Evolutionary conservation across 2,329 filamentous ascomycete genomes (phyloP), one percentile per base, ranked within the genome.

Genomic region (Cadophora sp.): DNA sequence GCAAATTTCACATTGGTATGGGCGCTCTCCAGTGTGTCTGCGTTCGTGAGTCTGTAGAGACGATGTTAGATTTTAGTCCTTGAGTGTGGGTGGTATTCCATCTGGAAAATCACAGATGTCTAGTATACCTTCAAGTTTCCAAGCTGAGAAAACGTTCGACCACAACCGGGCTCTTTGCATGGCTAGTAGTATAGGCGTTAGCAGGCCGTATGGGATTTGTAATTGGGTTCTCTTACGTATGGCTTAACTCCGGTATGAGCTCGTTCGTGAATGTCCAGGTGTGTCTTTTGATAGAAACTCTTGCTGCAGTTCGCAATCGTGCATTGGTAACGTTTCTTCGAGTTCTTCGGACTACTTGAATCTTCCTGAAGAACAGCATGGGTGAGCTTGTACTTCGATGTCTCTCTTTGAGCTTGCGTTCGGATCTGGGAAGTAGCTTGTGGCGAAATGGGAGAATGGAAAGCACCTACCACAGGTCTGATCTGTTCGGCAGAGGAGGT

Each of bases 221-320:
- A 4, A 0, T 34, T 2, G 24, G 31, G 12, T 16, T 12, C 83
- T 11, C 92, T 84, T 83, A 97, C 91, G 78, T 95, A 97, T 69
- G 95, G 95, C 78, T 94, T 96, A 64, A 92, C 89, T 19, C 96
- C 96, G 1, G 93, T 97, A 79, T 99, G 96, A 4, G 92, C 91
- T 72, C 94, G 87, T 56, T 88, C 89, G 79, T 99, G 96, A 60
- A 97, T 97, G 69, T 96, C 92, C 12, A 97, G 85, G 75, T 98
- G 95, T 1, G 94, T 97, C 81, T 95, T 97, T 77, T 98, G 95
- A 68, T 88, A 89, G 79, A 97, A 98, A 70, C 86, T 89, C 83
- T 96, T 97, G 73, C 85, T 84, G 79, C 95, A 98, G 50, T 87
- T 87, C 8, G 89, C 86, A 48, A 93, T 85, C 24, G 85, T 86